A percentile compares a stretch with the other conserved stretches of the same genome.
These are phyloP conservation scores for Trametes coccinea DNA, from an alignment of 768 basidiomycete genomes.

Conservation along the genomic window DNA sequence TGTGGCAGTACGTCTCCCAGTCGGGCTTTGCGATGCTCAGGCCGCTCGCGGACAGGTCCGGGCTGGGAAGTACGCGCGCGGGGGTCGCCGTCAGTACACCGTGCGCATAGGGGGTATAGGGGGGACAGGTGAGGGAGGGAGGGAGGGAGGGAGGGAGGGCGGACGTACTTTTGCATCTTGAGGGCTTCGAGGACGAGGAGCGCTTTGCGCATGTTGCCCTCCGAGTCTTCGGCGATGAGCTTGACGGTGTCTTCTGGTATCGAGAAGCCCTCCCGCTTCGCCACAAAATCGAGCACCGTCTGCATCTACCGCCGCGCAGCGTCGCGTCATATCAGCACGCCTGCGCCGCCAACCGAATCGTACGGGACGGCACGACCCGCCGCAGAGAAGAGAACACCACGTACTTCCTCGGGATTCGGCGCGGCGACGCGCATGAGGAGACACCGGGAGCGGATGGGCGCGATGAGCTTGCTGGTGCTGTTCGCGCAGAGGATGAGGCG, in stretches of 20 bases:
- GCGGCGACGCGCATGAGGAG: slow-evolving; percentile 92
- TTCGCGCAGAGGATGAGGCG: slow-evolving; percentile 96
- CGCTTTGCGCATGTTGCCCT: slow-evolving; percentile 93
- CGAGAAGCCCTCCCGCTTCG: slow-evolving; percentile 74
- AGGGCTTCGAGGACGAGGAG: slow-evolving; percentile 92
- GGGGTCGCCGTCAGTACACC: no score
- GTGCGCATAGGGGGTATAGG: no score
- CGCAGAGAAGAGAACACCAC: slow-evolving; percentile 16
- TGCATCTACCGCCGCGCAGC: slow-evolving; percentile 59
- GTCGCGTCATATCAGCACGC: neutral
- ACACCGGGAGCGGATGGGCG: slow-evolving; percentile 95
- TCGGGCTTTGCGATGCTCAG: slow-evolving; percentile 94
- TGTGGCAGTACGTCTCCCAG: slow-evolving; percentile 96
- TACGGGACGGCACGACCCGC: no score
- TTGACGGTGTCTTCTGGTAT: slow-evolving; percentile 75
- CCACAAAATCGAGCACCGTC: slow-evolving; percentile 74
- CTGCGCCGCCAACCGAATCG: neutral
- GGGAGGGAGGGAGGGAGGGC: neutral
- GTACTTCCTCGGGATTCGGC: slow-evolving; percentile 75
- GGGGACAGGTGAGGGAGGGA: neutral
- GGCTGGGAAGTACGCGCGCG: slow-evolving; percentile 41
- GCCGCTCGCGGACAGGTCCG: slow-evolving; percentile 72
- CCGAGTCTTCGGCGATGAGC: slow-evolving; percentile 79
- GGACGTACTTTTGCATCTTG: slow-evolving; percentile 89
- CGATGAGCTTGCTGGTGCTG: slow-evolving; percentile 92